Conservation (phyloP, 1,284 basidiomycete species). For the Coniferiporia weirii region DNA sequence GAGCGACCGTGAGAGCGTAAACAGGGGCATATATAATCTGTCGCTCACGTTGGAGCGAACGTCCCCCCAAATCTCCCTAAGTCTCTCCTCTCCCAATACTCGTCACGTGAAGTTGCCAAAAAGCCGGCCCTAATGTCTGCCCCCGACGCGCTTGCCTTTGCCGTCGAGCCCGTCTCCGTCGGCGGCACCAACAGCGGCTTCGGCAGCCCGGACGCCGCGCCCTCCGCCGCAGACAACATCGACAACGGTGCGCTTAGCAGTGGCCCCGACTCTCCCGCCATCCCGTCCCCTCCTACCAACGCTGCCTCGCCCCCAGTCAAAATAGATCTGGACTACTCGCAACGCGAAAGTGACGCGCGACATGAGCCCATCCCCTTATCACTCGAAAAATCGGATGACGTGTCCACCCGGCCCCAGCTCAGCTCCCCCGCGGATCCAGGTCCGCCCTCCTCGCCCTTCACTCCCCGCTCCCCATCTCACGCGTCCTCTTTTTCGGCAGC, state of each 20-base stretch:
- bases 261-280: conserved; percentile 29
- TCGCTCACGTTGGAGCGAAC: background rate
- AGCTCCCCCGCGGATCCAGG: conserved; percentile 45
- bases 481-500: conserved; percentile 27
- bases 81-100: conserved; percentile 1
- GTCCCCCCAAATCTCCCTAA: background rate
- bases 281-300: conserved; percentile 38
- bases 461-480: conserved; percentile 18
- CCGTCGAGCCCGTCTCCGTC: conserved; percentile 46
- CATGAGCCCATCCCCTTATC: conserved; percentile 50
- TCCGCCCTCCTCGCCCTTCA: conserved; percentile 30
- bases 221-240: conserved; percentile 34
- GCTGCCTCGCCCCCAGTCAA: conserved; percentile 44
- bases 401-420: conserved; percentile 41
- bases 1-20: background rate
- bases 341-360: conserved; percentile 60
- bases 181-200: conserved; percentile 44
- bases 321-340: conserved; percentile 53
- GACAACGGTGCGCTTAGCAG: conserved; percentile 33
- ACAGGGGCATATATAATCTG: conserved; percentile 3
- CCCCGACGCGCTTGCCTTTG: conserved; percentile 32
- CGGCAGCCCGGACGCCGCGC: conserved; percentile 29
- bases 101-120: background rate
- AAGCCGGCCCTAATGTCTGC: conserved; percentile 48
- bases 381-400: conserved; percentile 33